Conservation (phyloP, 768 basidiomycete species). For the Peribolospora baueri region DNA sequence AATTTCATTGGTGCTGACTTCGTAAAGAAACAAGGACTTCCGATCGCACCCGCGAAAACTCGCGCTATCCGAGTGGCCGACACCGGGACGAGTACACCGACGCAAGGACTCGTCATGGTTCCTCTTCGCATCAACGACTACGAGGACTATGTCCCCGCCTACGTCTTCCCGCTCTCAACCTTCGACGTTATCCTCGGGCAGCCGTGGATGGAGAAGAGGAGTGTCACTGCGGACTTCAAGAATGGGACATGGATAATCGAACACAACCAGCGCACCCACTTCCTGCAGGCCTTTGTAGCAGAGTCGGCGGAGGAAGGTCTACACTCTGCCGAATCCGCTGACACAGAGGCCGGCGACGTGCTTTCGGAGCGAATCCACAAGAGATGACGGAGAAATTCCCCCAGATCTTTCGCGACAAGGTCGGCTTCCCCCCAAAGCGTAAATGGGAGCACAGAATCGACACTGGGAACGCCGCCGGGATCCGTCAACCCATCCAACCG, state of each 20-base stretch:
- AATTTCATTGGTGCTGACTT: constrained; percentile 11
- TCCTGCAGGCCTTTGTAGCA: no score
- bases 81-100: background rate
- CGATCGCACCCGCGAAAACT: no score
- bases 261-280: no score
- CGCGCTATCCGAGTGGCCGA: no score
- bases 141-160: constrained; percentile 18
- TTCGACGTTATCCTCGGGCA: constrained; percentile 24
- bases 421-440: constrained; percentile 13
- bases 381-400: constrained; percentile 17
- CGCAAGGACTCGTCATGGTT: background rate
- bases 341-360: no score
- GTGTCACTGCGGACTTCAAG: constrained; percentile 23
- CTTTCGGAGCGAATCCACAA: constrained; percentile 7
- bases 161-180: constrained; percentile 19
- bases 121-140: constrained; percentile 13
- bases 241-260: constrained; percentile 3
- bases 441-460: no score
- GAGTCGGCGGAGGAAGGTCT: no score
- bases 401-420: constrained; percentile 21
- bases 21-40: no score
- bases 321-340: no score
- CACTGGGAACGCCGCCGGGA: no score
- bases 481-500: no score
- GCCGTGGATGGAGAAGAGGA: constrained; percentile 22